These are phyloP conservation scores for Leishmania guyanensis DNA, from an alignment of 208 protist genomes.

Conservation along the genomic window DNA sequence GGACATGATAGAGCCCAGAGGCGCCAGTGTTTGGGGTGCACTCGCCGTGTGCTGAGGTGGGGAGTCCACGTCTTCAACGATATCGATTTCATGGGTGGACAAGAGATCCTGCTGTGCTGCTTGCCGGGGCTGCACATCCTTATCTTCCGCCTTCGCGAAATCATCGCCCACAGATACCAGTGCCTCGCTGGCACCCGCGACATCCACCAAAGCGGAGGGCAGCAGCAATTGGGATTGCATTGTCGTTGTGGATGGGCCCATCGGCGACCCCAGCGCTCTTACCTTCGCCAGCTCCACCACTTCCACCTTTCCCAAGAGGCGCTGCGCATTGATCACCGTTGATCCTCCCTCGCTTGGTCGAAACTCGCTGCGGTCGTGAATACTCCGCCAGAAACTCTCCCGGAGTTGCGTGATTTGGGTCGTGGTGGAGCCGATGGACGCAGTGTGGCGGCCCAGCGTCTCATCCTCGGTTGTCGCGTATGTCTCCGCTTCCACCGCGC, in stretches of 20 bases:
- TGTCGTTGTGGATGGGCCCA: neutral
- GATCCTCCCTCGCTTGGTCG: neutral
- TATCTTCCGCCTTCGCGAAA: neutral
- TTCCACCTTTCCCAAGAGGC: neutral
- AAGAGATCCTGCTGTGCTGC: constrained; percentile 12
- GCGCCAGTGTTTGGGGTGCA: neutral
- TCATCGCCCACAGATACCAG: neutral
- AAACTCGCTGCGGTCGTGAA: constrained; percentile 9
- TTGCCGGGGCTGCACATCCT: neutral
- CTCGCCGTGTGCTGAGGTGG: constrained; percentile 1
- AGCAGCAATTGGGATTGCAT: neutral
- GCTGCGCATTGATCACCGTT: neutral
- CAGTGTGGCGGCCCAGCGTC: constrained; percentile 10
- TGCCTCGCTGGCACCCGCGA: neutral
- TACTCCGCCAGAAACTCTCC: constrained; percentile 27
- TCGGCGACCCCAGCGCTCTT: neutral
- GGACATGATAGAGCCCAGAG: neutral
- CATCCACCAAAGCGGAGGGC: neutral
- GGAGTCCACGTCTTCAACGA: constrained; percentile 8
- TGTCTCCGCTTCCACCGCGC: constrained; percentile 1
- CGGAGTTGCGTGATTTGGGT: constrained; percentile 26
- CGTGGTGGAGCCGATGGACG: constrained; percentile 19
- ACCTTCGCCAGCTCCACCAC: neutral
- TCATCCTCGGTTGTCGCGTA: constrained; percentile 10
- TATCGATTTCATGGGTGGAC: neutral